These are phyloP conservation scores for Suhomyces canberraensis DNA, from an alignment of 805 yeast species.

Conservation along the genomic window DNA sequence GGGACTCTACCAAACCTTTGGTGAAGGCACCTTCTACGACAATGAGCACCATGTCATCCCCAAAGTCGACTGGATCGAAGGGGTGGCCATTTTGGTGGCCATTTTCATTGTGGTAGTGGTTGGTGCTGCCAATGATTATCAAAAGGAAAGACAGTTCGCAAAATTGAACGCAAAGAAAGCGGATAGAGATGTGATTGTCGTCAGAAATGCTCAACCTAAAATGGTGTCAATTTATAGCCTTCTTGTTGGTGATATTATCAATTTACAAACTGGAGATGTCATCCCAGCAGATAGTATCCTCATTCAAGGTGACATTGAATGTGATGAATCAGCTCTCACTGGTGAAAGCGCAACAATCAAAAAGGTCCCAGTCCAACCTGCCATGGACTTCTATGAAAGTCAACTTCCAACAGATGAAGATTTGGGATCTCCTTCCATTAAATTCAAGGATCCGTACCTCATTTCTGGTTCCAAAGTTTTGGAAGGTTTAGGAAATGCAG, in stretches of 20 bases:
- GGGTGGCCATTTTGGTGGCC: slow-evolving; percentile 94
- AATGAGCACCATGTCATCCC: slow-evolving; percentile 75
- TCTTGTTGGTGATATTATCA: slow-evolving; percentile 80
- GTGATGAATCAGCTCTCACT: slow-evolving; percentile 90
- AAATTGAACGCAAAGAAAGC: slow-evolving; percentile 85
- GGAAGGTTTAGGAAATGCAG: slow-evolving; percentile 80
- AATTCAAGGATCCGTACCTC: slow-evolving; percentile 71
- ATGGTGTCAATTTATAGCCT: slow-evolving; percentile 71
- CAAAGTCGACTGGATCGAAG: slow-evolving; percentile 97
- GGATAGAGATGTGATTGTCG: slow-evolving; percentile 72
- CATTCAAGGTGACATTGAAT: slow-evolving; percentile 70
- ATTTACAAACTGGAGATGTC: slow-evolving; percentile 90
- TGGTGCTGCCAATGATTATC: slow-evolving; percentile 94
- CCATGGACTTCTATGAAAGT: slow-evolving; percentile 30
- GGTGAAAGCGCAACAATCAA: slow-evolving; percentile 88
- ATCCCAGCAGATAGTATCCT: slow-evolving; percentile 85
- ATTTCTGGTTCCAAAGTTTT: slow-evolving; percentile 89
- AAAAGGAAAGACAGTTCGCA: slow-evolving; percentile 91
- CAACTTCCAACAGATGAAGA: slow-evolving; percentile 30
- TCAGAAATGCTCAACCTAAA: slow-evolving; percentile 66
- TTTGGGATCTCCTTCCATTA: slow-evolving; percentile 38
- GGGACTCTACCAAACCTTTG: slow-evolving; percentile 90
- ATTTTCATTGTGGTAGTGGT: slow-evolving; percentile 86
- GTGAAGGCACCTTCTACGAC: slow-evolving; percentile 74
- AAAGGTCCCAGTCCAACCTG: slow-evolving; percentile 55